phyloP scores from a whole-genome alignment of 2,329 filamentous ascomycete species.

The Orbilia blumenaviensis region DNA sequence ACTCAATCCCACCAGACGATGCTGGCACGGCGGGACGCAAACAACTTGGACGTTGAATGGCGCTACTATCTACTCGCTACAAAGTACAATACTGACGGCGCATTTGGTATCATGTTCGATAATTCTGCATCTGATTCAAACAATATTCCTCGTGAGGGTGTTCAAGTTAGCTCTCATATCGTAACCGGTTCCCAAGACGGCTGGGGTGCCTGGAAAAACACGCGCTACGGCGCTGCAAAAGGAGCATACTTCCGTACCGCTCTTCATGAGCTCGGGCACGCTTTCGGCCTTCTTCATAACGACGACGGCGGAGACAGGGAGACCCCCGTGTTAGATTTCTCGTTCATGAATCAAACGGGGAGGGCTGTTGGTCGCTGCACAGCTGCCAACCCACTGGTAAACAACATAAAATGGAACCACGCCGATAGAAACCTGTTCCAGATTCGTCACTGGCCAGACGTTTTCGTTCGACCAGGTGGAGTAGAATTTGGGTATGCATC shows the following conservation, averaged over 20 bases:
- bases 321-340: background rate
- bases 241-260: conserved; percentile 16
- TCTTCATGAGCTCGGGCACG: conserved; percentile 20
- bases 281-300: conserved; percentile 21
- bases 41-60: conserved; percentile 15
- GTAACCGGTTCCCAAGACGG: background rate
- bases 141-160: conserved; percentile 11
- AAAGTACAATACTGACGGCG: background rate
- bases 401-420: conserved; percentile 15
- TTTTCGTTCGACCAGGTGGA: conserved; percentile 15
- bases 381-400: background rate
- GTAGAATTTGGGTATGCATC: conserved; percentile 7
- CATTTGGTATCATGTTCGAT: conserved; percentile 18
- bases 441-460: conserved; percentile 23
- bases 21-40: conserved; percentile 1
- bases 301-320: conserved; percentile 16
- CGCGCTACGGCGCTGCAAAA: conserved; percentile 6
- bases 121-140: conserved; percentile 1
- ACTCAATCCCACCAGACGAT: conserved; percentile 2
- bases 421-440: conserved; percentile 27
- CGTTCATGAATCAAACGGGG: conserved; percentile 24
- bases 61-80: conserved; percentile 18
- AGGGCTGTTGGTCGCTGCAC: background rate
- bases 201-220: conserved; percentile 5
- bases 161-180: conserved; percentile 13